These are phyloP conservation scores for Zymoseptoria ardabiliae DNA, from an alignment of 2,329 filamentous ascomycete genomes.

Conservation along the genomic window DNA sequence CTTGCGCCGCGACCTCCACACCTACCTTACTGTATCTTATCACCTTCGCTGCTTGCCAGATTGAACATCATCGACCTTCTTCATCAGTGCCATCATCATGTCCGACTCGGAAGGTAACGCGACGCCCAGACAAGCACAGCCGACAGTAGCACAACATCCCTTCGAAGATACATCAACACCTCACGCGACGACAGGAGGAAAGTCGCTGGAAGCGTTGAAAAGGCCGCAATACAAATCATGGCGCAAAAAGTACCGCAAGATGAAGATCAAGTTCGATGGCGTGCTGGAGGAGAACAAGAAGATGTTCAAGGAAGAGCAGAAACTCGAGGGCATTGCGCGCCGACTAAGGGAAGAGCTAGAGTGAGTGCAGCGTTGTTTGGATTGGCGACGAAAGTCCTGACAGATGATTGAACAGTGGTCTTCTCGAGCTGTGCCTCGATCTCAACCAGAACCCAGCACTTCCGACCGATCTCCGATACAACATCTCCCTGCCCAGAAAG, in stretches of 20 bases:
- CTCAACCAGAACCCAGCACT: conserved; percentile 67
- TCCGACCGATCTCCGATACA: conserved; percentile 31
- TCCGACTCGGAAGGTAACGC: conserved; percentile 26
- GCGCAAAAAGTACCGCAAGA: conserved; percentile 86
- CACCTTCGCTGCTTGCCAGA: neutral
- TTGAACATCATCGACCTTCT: neutral
- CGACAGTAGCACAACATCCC: conserved; percentile 2
- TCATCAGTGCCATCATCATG: conserved; percentile 13
- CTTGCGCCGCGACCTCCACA: neutral
- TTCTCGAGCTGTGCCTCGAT: conserved; percentile 82
- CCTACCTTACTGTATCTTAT: no score
- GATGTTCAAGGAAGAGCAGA: conserved; percentile 72
- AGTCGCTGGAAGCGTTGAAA: conserved; percentile 18
- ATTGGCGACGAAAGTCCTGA: conserved; percentile 6
- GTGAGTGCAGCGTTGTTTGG: conserved; percentile 45
- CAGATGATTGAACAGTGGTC: conserved; percentile 51
- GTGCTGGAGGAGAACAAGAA: conserved; percentile 75
- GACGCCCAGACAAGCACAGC: conserved; percentile 10
- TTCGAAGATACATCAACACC: neutral
- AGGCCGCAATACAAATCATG: conserved; percentile 31
- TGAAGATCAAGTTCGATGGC: conserved; percentile 70
- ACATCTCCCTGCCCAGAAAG: conserved; percentile 67
- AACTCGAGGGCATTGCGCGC: conserved; percentile 71
- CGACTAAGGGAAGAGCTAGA: conserved; percentile 87
- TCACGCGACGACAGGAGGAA: conserved; percentile 15